phyloP scores from a whole-genome alignment of 169 alveolate genomes.

The Pseudocohnilembus persalinus region DNA sequence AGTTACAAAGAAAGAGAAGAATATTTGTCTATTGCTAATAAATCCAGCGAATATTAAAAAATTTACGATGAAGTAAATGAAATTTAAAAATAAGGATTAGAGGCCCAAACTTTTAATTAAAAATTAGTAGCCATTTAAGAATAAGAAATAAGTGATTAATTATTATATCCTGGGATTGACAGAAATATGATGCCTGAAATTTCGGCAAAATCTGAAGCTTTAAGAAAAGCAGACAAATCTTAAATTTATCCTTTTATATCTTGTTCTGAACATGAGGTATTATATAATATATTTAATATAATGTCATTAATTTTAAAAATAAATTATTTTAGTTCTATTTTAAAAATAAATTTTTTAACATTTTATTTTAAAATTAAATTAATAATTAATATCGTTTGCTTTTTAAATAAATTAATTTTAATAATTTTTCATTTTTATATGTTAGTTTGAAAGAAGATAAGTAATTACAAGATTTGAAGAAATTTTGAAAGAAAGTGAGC shows the following conservation, averaged over 20 bases:
- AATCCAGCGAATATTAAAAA: not conserved
- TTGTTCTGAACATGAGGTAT: conserved; percentile 33
- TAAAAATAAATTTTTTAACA: too few relatives aligned
- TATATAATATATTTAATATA: not conserved
- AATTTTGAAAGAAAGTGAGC: conserved; percentile 50
- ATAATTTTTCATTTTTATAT: not conserved
- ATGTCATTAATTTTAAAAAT: too few relatives aligned
- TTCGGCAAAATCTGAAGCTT: conserved; percentile 60
- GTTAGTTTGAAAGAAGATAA: conserved; percentile 49
- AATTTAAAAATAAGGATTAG: conserved; percentile 25
- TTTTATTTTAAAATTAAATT: too few relatives aligned
- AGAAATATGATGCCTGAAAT: conserved; percentile 73
- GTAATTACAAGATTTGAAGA: conserved; percentile 43
- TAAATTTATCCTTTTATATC: conserved; percentile 64
- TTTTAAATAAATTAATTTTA: too few relatives aligned
- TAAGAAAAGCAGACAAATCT: conserved; percentile 60
- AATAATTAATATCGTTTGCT: too few relatives aligned
- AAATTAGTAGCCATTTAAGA: conserved; percentile 36
- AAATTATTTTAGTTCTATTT: too few relatives aligned
- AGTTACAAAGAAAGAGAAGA: not conserved
- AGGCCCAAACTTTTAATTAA: conserved; percentile 13
- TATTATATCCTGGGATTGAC: conserved; percentile 67
- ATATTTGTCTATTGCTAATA: not conserved
- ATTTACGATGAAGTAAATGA: conserved; percentile 39
- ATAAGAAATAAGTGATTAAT: conserved; percentile 33